phyloP scores from a whole-genome alignment of 768 basidiomycete genomes.

The Xerocomellus intermedius region DNA sequence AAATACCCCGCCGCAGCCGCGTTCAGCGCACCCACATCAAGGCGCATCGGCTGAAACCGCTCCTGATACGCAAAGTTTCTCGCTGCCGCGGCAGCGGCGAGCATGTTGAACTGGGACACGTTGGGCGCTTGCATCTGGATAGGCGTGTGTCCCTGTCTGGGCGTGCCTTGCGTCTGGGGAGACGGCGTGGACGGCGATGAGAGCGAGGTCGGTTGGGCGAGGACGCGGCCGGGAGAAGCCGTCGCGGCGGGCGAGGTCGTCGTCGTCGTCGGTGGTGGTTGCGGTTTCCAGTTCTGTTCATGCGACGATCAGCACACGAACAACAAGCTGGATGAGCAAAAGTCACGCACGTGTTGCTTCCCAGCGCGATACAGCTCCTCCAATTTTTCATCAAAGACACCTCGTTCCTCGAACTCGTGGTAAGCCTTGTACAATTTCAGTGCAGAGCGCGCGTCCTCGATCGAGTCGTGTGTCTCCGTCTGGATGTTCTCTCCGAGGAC shows the following conservation, averaged over 20 bases:
- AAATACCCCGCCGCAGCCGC: constrained; percentile 20
- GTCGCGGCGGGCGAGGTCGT: constrained; percentile 1
- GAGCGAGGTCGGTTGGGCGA: not conserved
- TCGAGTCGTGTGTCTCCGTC: constrained; percentile 94
- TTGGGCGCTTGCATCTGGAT: constrained; percentile 4
- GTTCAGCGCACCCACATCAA: constrained; percentile 16
- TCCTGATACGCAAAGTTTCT: constrained; percentile 23
- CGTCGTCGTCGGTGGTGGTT: not conserved
- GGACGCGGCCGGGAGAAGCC: not conserved
- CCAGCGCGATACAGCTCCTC: constrained; percentile 84
- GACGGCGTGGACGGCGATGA: constrained; percentile 5
- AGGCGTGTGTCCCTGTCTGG: not conserved
- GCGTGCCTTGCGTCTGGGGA: not conserved
- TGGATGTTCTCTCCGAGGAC: constrained; percentile 92
- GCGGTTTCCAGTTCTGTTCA: constrained; percentile 58
- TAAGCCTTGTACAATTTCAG: constrained; percentile 83
- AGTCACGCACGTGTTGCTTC: constrained; percentile 58
- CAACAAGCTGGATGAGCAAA: not conserved
- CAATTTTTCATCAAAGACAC: constrained; percentile 81
- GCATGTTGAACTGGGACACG: constrained; percentile 30
- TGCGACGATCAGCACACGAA: not conserved
- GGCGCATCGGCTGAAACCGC: constrained; percentile 22
- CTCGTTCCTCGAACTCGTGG: constrained; percentile 71
- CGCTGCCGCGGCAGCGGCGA: constrained; percentile 23
- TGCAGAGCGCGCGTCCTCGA: constrained; percentile 91